Evolutionary conservation across 139 green algal species (phyloP).

Genomic region (Micromonas commoda): DNA sequence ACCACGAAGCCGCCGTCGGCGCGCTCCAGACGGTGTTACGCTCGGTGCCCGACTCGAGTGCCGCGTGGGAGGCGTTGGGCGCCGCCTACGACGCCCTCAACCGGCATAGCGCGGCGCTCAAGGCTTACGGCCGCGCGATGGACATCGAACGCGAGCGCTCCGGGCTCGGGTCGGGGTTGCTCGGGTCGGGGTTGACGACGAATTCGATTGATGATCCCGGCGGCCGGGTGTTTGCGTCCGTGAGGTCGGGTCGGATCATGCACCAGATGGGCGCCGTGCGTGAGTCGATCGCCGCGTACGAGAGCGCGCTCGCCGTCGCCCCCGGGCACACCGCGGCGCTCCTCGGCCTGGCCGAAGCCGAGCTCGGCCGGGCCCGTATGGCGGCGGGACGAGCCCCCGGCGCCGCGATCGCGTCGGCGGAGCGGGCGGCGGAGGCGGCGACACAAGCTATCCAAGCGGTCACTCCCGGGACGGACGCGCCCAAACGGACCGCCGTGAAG

Average conservation of each 20-base stretch:
- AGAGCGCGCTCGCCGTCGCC: neutral
- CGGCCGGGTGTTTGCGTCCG: neutral
- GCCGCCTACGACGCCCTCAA: neutral
- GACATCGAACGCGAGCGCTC: neutral
- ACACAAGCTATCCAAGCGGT: no score
- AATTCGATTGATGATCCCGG: no score
- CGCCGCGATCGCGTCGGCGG: no score
- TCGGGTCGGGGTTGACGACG: no score
- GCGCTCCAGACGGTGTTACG: neutral
- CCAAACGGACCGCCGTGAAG: neutral
- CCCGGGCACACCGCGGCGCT: neutral
- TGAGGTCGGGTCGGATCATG: neutral
- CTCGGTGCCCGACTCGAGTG: neutral
- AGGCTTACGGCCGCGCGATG: neutral
- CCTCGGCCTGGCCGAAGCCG: neutral
- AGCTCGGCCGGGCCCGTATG: no score
- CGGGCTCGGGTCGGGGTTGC: no score
- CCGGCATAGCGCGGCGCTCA: constrained; percentile 1
- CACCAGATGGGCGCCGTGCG: neutral
- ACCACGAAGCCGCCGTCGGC: neutral
- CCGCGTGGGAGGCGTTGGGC: neutral
- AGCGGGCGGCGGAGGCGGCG: no score
- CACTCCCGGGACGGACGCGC: no score
- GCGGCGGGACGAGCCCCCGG: neutral
- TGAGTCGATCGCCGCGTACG: neutral